These are phyloP conservation scores for Aspergillus bridgeri DNA, from an alignment of 495 filamentous ascomycete species.

Conservation along the genomic window DNA sequence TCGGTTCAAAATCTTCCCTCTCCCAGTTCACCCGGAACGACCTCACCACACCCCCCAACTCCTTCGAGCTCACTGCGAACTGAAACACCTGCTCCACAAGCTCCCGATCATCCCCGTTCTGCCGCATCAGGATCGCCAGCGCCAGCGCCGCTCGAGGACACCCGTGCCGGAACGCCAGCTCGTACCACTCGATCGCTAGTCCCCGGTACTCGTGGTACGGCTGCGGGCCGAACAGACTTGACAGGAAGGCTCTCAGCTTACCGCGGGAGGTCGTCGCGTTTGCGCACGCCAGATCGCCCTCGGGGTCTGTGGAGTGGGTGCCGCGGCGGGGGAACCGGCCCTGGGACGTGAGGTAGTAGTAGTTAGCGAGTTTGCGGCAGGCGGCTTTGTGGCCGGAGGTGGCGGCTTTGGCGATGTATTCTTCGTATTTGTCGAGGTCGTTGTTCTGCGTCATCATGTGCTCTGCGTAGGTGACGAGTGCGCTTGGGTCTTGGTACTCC, in stretches of 20 bases:
- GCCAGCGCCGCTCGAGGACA: conserved; percentile 17
- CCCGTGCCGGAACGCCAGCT: conserved; percentile 15
- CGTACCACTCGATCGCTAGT: conserved; percentile 35
- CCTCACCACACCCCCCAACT: not conserved
- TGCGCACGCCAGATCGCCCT: not conserved
- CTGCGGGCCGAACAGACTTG: conserved; percentile 5
- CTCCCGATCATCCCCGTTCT: conserved; percentile 15
- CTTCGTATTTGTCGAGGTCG: conserved; percentile 31
- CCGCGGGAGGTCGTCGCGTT: not conserved
- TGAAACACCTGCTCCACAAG: conserved; percentile 1
- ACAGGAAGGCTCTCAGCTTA: not conserved
- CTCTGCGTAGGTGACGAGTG: conserved; percentile 27
- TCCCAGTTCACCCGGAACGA: conserved; percentile 21
- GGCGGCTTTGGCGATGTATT: conserved; percentile 36
- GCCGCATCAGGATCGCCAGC: conserved; percentile 21
- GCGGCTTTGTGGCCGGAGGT: conserved; percentile 23
- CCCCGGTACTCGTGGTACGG: conserved; percentile 21
- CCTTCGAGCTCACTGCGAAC: not conserved
- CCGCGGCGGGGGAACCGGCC: conserved; percentile 26
- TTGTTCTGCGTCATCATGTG: conserved; percentile 19
- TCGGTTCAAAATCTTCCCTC: conserved; percentile 19
- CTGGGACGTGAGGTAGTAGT: conserved; percentile 33
- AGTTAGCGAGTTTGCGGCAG: conserved; percentile 35
- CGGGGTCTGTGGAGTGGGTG: conserved; percentile 5
- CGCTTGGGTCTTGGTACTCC: conserved; percentile 30